Evolutionary conservation across 2,329 filamentous ascomycete genomes (phyloP), one percentile per base, ranked within the genome.

Genomic region (Fusarium tupiense): DNA sequence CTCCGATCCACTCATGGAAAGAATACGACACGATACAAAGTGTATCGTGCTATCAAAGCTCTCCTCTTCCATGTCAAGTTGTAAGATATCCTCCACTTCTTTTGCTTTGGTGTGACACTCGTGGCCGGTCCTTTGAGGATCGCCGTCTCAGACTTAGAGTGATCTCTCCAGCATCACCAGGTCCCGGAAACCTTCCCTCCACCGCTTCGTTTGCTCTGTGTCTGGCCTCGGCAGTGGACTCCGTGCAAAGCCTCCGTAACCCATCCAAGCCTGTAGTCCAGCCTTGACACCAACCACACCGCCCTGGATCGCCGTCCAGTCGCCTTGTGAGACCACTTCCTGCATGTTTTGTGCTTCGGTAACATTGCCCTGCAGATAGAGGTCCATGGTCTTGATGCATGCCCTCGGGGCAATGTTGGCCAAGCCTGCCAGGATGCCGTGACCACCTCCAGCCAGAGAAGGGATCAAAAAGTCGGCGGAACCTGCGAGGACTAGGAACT

Each of bases 391-490:
- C 78, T 86, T 84, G 58, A 91, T 86, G 81, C 91, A 93, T 19
- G 91, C 86, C 78, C 88, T 91, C 38, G 92, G 92, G 6, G 91
- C 88, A 59, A 94, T 88, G 82, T 94, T 94, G 76, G 89, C 93
- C 70, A 93, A 86, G 11, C 92, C 93, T 33, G 90, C 91, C 64
- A 95, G 90, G 77, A 94, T 89, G 61, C 93, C 93, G 64, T 91
- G 90, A 14, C 91, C 92, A 49, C 92, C 92, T 13, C 88, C 92
- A 40, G 92, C 86, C 44, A 94, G 81, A 0, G 91, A 91, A 78
- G 92, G 92, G 52, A 94, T 84, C 7, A 91, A 88, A 81, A 94
- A 94, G 82, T 94, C 92, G 56, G 92, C 91, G 5, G 91, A 93
- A 60, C 92, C 92, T 31, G 91, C 92, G 77, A 94, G 88, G 73